Base-by-base conservation (phyloP, 1,284 basidiomycete species). In the Cutaneotrichosporon sp. region DNA sequence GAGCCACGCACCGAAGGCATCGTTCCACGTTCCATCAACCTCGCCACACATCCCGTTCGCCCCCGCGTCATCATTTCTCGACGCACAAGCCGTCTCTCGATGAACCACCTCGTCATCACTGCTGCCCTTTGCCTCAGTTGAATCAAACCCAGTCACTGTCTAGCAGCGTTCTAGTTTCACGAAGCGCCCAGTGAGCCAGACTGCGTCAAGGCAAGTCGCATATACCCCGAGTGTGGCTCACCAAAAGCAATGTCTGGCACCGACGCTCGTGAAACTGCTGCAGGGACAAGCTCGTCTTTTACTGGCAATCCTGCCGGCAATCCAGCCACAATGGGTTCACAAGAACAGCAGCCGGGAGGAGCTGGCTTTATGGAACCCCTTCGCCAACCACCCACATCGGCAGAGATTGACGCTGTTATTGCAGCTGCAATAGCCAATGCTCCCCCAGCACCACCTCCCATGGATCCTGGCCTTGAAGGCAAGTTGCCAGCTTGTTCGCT, bases 401-500 rank as follows among this genome's bases (percentile, higher is more conserved):
- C 69, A 13, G 72, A 72, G 52, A 74, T 74, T 39, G 72, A 74
- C 51, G 70, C 70, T 4, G 72, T 71, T 30, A 74, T 74, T 34
- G 72, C 72, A 23, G 67, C 67, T 4, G 72, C 72, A 17, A 72
- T 70, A 49, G 72, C 72, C 17, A 74, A 71, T 58, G 72, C 72
- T 3, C 70, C 70, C 10, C 70, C 69, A 7, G 60, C 66, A 0
- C 65, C 64, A 10, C 58, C 64, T 2, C 57, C 54, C 1, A 46
- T 60, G 9, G 63, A 67, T 1, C 48, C 57, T 34, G 46, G 47
- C n/a, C 33, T 59, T 15, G 65, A 68, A 34, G 44, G 66, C 65
- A 54, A 55, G 65, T 63, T 33, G 26, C 36, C 51, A 15, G 15
- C 15, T 9, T 12, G 13, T 20, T 42, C 22, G n/a, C n/a, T n/a